Base-by-base conservation (phyloP, 2,329 filamentous ascomycete genomes). In the Xylariaceae sp. region DNA sequence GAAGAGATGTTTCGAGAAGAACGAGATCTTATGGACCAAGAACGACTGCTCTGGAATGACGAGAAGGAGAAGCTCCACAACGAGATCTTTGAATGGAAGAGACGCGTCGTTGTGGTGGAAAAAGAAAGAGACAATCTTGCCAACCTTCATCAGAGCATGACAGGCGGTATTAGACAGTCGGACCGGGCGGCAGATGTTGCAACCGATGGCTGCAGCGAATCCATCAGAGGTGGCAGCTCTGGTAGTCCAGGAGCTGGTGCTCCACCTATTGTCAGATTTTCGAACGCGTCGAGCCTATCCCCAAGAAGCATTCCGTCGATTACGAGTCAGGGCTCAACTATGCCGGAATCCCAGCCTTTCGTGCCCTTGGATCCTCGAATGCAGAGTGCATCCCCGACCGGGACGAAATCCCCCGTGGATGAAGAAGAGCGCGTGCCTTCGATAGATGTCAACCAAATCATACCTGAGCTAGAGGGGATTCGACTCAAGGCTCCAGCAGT, bases 401-500 rank as follows among this genome's bases (percentile, higher is more conserved):
- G 29, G 19, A 21, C 15, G 3, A 34, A 46, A 9, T 39, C 45
- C 11, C 33, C 33, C 29, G 12, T n/a, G n/a, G n/a, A 46, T 8
- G 33, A 56, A 14, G 55, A 59, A 28, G 52, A 53, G 4, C 60
- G 56, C 12, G 52, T 65, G 2, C 64, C 67, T 4, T 62, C 69
- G 18, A 72, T 79, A 32, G 75, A 78, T 38, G 68, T 79, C 8
- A 65, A 70, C 27, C 65, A 70, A 38, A 70, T 77, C 17, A 67
- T 77, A 43, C 71, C 73, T 3, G 67, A 68, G 19, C 57, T 78
- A n/a, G 75, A 79, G 48, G 73, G 75, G 5, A 71, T 79, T 32
- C 64, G 68, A 2, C 63, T 79, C 43, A 75, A 68, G 50, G 63
- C 67, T 5, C 65, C 64, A 11, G 72, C 72, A 2, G 58, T 77